phyloP scores from a whole-genome alignment of 345 rosid species.

The Laguncularia racemosa region DNA sequence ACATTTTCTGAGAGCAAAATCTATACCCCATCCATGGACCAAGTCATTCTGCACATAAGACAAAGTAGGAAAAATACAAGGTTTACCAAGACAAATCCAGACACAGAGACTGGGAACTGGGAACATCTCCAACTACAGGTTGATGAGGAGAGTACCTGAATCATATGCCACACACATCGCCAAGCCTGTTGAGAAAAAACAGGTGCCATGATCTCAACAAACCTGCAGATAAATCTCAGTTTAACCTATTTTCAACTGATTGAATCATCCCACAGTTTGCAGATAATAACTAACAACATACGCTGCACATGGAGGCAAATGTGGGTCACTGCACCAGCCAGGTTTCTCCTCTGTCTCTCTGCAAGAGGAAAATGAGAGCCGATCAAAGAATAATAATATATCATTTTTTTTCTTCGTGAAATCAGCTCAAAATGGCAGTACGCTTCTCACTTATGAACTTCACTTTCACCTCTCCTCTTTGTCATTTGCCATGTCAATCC shows the following conservation, averaged over 20 bases:
- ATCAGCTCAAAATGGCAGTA: not conserved
- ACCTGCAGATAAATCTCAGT: slow-evolving; percentile 34
- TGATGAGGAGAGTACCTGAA: slow-evolving; percentile 44
- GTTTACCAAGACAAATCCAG: not conserved
- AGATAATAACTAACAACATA: slow-evolving; percentile 24
- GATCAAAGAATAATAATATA: too few relatives aligned
- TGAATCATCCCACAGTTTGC: not conserved
- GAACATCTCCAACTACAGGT: not conserved
- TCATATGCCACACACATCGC: slow-evolving; percentile 97
- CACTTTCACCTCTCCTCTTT: slow-evolving; percentile 61
- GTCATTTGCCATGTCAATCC: slow-evolving; percentile 96
- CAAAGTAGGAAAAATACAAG: not conserved
- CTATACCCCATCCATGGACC: slow-evolving; percentile 67
- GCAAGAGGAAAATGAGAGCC: slow-evolving; percentile 8
- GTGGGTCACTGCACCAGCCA: slow-evolving; percentile 76
- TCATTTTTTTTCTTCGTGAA: too few relatives aligned
- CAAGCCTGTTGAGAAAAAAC: slow-evolving; percentile 91
- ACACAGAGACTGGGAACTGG: not conserved
- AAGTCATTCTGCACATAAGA: slow-evolving; percentile 43
- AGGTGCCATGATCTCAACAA: slow-evolving; percentile 97
- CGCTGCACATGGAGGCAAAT: slow-evolving; percentile 97
- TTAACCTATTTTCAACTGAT: not conserved
- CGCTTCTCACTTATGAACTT: slow-evolving; percentile 78
- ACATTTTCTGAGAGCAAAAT: slow-evolving; percentile 49
- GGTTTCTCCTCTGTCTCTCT: slow-evolving; percentile 76